phyloP scores from a whole-genome alignment of 139 green algal genomes.

The Chlorella sp. region DNA sequence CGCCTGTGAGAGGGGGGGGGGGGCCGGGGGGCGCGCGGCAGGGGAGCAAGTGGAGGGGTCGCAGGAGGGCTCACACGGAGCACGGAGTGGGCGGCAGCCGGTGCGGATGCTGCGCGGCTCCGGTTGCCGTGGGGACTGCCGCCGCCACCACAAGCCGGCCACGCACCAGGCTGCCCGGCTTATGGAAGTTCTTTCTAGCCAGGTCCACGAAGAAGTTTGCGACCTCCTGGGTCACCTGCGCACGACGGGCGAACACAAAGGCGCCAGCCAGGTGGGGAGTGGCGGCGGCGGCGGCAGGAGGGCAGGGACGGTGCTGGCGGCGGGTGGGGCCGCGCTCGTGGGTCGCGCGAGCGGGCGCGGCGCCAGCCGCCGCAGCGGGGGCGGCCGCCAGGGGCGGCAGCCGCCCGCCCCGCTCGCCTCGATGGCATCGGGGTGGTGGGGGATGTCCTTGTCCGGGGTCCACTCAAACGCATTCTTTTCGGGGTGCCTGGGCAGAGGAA shows the following conservation, averaged over 20 bases:
- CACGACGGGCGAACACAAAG: too few species aligned
- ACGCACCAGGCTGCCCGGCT: too few species aligned
- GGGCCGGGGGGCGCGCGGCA: too few species aligned
- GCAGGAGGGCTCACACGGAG: too few species aligned
- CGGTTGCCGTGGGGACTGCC: too few species aligned
- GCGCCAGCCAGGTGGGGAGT: background rate
- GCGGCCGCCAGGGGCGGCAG: background rate
- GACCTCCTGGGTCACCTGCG: too few species aligned
- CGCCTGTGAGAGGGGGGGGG: constrained; percentile 25
- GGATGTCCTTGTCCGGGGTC: constrained; percentile 69
- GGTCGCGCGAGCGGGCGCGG: background rate
- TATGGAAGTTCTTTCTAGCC: constrained; percentile 75
- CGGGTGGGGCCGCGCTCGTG: background rate
- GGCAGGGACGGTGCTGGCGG: background rate
- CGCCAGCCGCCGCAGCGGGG: background rate
- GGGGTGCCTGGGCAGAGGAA: constrained; percentile 57
- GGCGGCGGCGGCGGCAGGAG: background rate
- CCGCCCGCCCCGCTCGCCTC: constrained; percentile 13
- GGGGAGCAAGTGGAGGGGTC: too few species aligned
- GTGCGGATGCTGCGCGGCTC: too few species aligned
- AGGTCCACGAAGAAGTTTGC: constrained; percentile 77
- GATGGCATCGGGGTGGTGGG: constrained; percentile 57
- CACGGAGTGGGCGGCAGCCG: too few species aligned
- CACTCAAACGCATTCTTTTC: constrained; percentile 89
- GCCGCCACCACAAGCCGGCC: too few species aligned